Evolutionary conservation across 139 green algal species (phyloP).

Genomic region (Picochlorum sp.): DNA sequence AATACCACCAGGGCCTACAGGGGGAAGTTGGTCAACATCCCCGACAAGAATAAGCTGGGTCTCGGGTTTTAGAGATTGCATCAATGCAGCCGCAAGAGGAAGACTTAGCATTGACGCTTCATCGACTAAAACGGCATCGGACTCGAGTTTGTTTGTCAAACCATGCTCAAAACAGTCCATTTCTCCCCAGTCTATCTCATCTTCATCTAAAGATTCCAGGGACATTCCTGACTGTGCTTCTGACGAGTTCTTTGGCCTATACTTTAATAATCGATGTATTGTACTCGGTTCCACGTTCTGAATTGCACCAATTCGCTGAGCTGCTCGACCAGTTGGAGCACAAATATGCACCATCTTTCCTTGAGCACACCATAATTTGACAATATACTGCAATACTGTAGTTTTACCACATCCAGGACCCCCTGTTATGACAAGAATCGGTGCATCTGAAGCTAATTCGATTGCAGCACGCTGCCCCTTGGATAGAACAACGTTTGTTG

Average conservation of each 20-base stretch:
- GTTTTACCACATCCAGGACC: slow-evolving; percentile 70
- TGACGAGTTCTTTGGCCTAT: slow-evolving; percentile 13
- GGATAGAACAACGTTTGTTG: slow-evolving; percentile 23
- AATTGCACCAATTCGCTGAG: slow-evolving; percentile 43
- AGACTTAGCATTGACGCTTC: slow-evolving; percentile 78
- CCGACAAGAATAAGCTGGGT: slow-evolving; percentile 69
- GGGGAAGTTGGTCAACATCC: slow-evolving; percentile 80
- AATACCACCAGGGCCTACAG: slow-evolving; percentile 57
- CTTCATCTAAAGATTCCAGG: slow-evolving; percentile 8
- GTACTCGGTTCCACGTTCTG: slow-evolving; percentile 33
- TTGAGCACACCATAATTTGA: slow-evolving; percentile 40
- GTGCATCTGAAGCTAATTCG: slow-evolving; percentile 28
- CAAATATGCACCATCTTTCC: slow-evolving; percentile 41
- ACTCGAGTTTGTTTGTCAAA: slow-evolving; percentile 26
- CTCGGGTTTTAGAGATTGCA: slow-evolving; percentile 41
- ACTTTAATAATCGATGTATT: slow-evolving; percentile 64
- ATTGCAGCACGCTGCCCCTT: slow-evolving; percentile 43
- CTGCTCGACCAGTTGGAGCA: slow-evolving; percentile 57
- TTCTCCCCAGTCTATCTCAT: slow-evolving; percentile 3
- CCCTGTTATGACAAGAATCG: slow-evolving; percentile 56
- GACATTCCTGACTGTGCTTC: background rate
- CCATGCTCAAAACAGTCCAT: background rate
- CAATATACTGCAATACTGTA: slow-evolving; percentile 36
- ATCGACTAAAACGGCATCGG: slow-evolving; percentile 61
- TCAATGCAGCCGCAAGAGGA: slow-evolving; percentile 52